Percentiles rank a stretch among this genome's conserved stretches.
phyloP scores from a whole-genome alignment of 805 yeast species.

The Candida glaebosa region DNA sequence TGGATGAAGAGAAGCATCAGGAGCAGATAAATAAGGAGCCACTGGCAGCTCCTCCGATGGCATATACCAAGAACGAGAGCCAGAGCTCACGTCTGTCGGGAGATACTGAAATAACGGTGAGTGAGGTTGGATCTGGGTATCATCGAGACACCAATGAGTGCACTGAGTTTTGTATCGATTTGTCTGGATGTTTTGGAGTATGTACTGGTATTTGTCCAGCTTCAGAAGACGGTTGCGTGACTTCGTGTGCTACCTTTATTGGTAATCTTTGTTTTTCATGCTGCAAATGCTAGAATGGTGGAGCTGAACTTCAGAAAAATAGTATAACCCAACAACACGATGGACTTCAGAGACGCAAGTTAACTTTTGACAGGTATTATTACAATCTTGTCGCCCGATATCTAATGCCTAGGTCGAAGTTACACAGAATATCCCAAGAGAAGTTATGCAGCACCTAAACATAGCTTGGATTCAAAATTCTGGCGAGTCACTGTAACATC shows the following conservation, averaged over 20 bases:
- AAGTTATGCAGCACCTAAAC: too few species aligned
- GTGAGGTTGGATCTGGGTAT: conserved; percentile 34
- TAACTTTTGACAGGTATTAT: too few species aligned
- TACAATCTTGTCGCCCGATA: too few species aligned
- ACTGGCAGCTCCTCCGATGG: neutral
- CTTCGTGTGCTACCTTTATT: conserved; percentile 31
- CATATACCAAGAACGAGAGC: conserved; percentile 1
- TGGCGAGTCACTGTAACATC: too few species aligned
- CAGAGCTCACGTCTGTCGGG: conserved; percentile 3
- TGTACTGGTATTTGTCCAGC: conserved; percentile 40
- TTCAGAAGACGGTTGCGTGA: conserved; percentile 38
- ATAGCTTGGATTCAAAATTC: too few species aligned
- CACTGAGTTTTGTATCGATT: conserved; percentile 38
- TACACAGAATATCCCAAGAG: too few species aligned
- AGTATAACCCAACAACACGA: too few species aligned
- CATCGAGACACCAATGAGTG: conserved; percentile 38
- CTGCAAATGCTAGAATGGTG: conserved; percentile 11
- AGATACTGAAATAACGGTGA: conserved; percentile 9
- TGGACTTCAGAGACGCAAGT: too few species aligned
- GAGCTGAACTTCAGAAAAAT: too few species aligned
- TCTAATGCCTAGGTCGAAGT: too few species aligned
- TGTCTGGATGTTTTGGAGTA: conserved; percentile 36
- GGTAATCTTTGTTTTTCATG: conserved; percentile 34
- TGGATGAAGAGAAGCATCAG: neutral
- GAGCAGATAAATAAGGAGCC: neutral